These are phyloP conservation scores for Crepidotus variabilis DNA, from an alignment of 768 basidiomycete genomes.

Conservation along the genomic window DNA sequence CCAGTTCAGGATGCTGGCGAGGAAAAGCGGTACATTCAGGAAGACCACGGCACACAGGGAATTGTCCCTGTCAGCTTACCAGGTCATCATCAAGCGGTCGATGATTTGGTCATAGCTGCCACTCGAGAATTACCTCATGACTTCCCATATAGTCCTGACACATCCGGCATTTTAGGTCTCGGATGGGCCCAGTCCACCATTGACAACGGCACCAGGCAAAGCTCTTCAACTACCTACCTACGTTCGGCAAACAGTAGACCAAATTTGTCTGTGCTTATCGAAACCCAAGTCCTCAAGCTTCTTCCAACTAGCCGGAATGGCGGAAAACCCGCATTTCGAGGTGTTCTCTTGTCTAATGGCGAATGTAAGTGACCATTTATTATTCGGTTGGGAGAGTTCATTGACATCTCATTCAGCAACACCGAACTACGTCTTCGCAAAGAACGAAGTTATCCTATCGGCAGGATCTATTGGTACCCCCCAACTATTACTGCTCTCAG, in stretches of 20 bases:
- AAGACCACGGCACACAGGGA: slow-evolving; percentile 31
- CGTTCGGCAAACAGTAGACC: slow-evolving; percentile 21
- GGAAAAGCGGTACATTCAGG: slow-evolving; percentile 25
- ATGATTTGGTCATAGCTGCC: slow-evolving; percentile 28
- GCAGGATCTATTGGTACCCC: slow-evolving; percentile 35
- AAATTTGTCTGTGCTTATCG: slow-evolving; percentile 34
- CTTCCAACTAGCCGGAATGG: slow-evolving; percentile 14
- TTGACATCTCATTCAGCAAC: neutral
- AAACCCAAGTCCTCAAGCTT: slow-evolving; percentile 27
- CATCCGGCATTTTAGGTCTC: slow-evolving; percentile 27
- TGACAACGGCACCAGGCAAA: slow-evolving; percentile 27
- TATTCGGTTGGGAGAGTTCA: neutral
- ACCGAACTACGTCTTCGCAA: neutral
- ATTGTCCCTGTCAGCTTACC: slow-evolving; percentile 25
- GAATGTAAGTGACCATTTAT: neutral
- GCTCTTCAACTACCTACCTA: slow-evolving; percentile 34
- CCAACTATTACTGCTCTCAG: slow-evolving; percentile 34
- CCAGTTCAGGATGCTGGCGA: slow-evolving; percentile 32
- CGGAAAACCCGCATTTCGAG: slow-evolving; percentile 15
- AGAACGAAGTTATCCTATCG: slow-evolving; percentile 32
- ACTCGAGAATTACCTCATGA: slow-evolving; percentile 28
- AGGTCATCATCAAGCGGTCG: slow-evolving; percentile 21
- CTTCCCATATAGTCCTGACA: slow-evolving; percentile 32
- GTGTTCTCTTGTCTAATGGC: slow-evolving; percentile 12
- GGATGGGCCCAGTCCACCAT: slow-evolving; percentile 32